phyloP scores from a whole-genome alignment of 768 basidiomycete genomes.

The Boletus fagicola region DNA sequence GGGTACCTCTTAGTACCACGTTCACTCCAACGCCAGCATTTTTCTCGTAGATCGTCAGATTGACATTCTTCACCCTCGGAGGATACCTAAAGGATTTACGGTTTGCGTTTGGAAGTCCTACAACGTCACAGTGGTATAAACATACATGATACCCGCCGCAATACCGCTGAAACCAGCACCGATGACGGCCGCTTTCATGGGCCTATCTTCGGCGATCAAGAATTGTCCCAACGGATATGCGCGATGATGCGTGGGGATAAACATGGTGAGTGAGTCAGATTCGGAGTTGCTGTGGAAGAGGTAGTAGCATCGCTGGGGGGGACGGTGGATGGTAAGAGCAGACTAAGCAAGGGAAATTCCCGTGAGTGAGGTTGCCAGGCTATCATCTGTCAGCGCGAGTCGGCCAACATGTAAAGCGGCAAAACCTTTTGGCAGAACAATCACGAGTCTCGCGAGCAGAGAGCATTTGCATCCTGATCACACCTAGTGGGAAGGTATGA shows the following conservation, averaged over 20 bases:
- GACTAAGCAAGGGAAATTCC: background rate
- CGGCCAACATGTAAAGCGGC: background rate
- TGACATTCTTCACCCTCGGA: slow-evolving; percentile 51
- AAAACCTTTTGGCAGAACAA: background rate
- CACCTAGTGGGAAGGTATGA: background rate
- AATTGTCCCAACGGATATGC: slow-evolving; percentile 40
- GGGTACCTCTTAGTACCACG: slow-evolving; percentile 63
- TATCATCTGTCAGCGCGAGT: background rate
- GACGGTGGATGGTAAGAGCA: background rate
- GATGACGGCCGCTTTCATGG: slow-evolving; percentile 53
- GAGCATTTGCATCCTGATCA: too few species aligned
- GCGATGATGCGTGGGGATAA: background rate
- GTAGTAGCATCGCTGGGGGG: too few species aligned
- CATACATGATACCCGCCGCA: slow-evolving; percentile 54
- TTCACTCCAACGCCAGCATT: slow-evolving; percentile 58
- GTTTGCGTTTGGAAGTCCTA: background rate
- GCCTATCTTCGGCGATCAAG: slow-evolving; percentile 51
- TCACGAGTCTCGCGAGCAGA: background rate
- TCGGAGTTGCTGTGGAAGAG: background rate
- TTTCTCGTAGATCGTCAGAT: slow-evolving; percentile 59
- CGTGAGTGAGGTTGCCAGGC: background rate
- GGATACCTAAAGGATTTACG: slow-evolving; percentile 38
- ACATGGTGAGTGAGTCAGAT: background rate
- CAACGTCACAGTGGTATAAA: background rate
- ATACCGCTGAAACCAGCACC: slow-evolving; percentile 64